A percentile compares a stretch with the other conserved stretches of the same genome.
Conservation (phyloP, 2,329 filamentous ascomycete species). For the Colletotrichum sp. region DNA sequence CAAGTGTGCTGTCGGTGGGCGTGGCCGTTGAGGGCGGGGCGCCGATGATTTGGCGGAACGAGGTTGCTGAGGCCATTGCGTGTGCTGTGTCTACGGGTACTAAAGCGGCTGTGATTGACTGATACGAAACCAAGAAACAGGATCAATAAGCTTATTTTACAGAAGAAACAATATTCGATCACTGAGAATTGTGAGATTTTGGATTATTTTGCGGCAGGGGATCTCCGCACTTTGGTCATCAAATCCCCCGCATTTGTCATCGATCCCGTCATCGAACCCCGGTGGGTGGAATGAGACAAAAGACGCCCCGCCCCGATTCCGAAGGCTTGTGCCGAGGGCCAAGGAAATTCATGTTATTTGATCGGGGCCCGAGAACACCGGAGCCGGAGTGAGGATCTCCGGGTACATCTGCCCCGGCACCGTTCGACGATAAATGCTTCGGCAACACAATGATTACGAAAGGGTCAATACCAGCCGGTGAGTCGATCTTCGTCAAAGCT, state of each 20-base stretch:
- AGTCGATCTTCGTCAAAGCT: too few relatives aligned
- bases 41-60: conserved; percentile 58
- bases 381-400: background rate
- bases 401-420: background rate
- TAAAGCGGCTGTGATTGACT: background rate
- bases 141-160: background rate
- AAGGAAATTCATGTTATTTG: background rate
- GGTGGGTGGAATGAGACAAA: background rate
- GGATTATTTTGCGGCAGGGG: background rate
- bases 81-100: background rate
- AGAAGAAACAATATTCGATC: background rate
- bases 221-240: conserved; percentile 5
- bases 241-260: conserved; percentile 17
- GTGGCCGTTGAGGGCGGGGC: conserved; percentile 60
- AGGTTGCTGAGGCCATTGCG: conserved; percentile 24
- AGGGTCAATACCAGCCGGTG: too few relatives aligned
- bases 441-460: rapidly evolving
- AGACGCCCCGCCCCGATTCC: background rate
- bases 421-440: background rate
- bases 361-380: background rate
- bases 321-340: background rate
- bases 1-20: conserved; percentile 60
- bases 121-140: background rate
- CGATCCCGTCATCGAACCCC: background rate
- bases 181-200: background rate